These are phyloP conservation scores for Dendrocalamus latiflorus DNA, from an alignment of 202 grass and related monocot species.

Conservation along the genomic window DNA sequence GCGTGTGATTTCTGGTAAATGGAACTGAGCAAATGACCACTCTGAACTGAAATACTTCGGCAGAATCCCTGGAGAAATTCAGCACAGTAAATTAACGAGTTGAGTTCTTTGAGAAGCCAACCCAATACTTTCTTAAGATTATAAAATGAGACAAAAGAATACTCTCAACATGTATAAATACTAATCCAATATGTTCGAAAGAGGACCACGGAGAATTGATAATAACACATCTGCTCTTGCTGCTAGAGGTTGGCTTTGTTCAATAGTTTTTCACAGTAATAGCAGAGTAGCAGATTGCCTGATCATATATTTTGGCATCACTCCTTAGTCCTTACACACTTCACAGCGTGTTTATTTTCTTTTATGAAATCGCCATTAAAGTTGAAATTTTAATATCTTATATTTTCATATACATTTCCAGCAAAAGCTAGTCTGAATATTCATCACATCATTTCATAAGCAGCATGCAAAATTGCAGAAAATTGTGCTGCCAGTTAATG, in stretches of 20 bases:
- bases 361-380: background rate
- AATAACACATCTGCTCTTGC: background rate
- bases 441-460: background rate
- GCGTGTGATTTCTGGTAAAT: slow-evolving; percentile 78
- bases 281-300: slow-evolving; percentile 1
- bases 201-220: background rate
- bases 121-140: background rate
- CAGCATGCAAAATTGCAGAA: background rate
- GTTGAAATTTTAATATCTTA: background rate
- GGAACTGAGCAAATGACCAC: slow-evolving; percentile 96
- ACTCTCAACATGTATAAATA: background rate
- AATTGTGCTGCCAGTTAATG: background rate
- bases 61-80: slow-evolving; percentile 59
- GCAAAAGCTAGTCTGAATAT: background rate
- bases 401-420: background rate
- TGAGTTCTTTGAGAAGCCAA: background rate
- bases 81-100: background rate
- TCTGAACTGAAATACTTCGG: slow-evolving; percentile 95
- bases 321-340: background rate
- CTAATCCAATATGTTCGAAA: background rate
- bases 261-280: background rate
- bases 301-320: background rate
- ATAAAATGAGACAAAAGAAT: background rate
- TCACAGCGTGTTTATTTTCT: background rate
- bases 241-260: background rate